phyloP scores from a whole-genome alignment of 1,139 yeast species.

The Blastobotrys capitulatus region DNA sequence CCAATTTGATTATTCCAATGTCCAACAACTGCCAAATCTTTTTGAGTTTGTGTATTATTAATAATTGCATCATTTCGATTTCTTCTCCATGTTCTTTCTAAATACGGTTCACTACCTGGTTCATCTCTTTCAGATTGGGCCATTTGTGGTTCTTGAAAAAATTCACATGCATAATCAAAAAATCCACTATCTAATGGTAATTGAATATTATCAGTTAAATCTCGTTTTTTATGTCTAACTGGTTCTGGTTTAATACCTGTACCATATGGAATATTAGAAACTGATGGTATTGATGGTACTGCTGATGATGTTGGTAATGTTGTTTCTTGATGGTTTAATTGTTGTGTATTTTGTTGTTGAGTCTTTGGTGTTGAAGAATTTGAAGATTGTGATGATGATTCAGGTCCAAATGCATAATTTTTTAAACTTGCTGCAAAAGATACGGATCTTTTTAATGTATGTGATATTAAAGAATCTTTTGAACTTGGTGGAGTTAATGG shows the following conservation, averaged over 20 bases:
- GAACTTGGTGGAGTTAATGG: background rate
- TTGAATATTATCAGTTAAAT: conserved; percentile 16
- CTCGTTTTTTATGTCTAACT: conserved; percentile 25
- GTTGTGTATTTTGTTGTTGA: background rate
- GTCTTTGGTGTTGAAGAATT: background rate
- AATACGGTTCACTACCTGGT: conserved; percentile 86
- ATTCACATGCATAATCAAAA: conserved; percentile 84
- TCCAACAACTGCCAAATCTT: conserved; percentile 75
- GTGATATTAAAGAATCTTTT: conserved; percentile 18
- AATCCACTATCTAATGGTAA: conserved; percentile 66
- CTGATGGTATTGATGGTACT: conserved; percentile 14
- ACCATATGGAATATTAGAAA: conserved; percentile 28
- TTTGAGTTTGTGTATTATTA: conserved; percentile 84
- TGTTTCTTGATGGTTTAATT: background rate
- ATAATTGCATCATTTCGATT: conserved; percentile 83
- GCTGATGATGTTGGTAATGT: conserved; percentile 4
- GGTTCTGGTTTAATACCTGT: conserved; percentile 29
- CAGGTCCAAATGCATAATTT: conserved; percentile 31
- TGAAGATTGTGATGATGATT: background rate
- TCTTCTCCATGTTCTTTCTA: conserved; percentile 81
- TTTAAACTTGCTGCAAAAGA: conserved; percentile 34
- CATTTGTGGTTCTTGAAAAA: conserved; percentile 96
- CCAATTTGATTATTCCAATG: conserved; percentile 73
- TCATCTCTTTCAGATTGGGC: conserved; percentile 81
- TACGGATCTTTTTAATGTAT: conserved; percentile 33